phyloP scores from a whole-genome alignment of 164 flowering plant genomes.

The Hamamelis virginiana region DNA sequence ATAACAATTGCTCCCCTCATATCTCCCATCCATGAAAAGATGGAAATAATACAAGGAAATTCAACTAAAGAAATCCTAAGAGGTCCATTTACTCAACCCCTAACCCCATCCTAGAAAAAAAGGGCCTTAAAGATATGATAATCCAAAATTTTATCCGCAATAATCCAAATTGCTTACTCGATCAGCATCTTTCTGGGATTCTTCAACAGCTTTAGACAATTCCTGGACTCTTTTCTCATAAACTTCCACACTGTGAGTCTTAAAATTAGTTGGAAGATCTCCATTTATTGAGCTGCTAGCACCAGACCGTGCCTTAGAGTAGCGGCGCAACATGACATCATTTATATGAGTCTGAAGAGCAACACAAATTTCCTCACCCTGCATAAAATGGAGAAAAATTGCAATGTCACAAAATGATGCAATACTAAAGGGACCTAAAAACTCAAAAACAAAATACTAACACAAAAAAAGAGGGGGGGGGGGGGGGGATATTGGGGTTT shows the following conservation, averaged over 20 bases:
- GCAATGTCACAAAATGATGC: neutral
- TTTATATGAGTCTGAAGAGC: constrained; percentile 99
- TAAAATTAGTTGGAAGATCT: constrained; percentile 47
- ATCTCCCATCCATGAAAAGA: neutral
- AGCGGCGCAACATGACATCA: constrained; percentile 97
- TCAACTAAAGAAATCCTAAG: neutral
- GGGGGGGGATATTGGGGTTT: too few relatives aligned
- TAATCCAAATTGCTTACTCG: constrained; percentile 44
- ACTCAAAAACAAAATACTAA: neutral
- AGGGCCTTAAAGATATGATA: neutral
- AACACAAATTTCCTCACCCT: constrained; percentile 99
- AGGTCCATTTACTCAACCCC: neutral
- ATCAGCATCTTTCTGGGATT: constrained; percentile 65
- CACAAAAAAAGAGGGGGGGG: neutral
- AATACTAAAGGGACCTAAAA: neutral
- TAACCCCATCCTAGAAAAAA: neutral
- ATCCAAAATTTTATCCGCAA: neutral
- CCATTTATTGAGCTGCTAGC: constrained; percentile 66
- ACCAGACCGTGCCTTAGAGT: constrained; percentile 86
- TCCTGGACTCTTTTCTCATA: constrained; percentile 80
- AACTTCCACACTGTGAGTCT: constrained; percentile 51
- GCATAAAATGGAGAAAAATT: constrained; percentile 8
- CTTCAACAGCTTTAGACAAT: constrained; percentile 73
- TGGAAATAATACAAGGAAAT: neutral
- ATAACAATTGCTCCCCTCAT: neutral